Conservation (phyloP, 768 basidiomycete genomes). For the Neoboletus magnificus region DNA sequence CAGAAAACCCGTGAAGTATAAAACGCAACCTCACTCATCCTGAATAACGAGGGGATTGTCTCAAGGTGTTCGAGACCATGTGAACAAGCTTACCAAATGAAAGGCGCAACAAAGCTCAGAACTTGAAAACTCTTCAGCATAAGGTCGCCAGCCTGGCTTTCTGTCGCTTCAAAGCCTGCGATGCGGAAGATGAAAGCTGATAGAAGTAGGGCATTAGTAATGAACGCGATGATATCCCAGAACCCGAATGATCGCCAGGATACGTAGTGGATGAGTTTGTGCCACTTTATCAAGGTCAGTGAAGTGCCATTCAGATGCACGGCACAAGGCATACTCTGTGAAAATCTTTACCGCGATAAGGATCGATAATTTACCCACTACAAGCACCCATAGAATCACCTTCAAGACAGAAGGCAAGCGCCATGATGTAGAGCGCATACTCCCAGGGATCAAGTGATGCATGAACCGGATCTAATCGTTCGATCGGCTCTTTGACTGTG, state of each 20-base stretch:
- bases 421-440: constrained; percentile 72
- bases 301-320: background rate
- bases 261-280: constrained; percentile 67
- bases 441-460: constrained; percentile 76
- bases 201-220: constrained; percentile 71
- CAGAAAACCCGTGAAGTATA: background rate
- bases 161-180: constrained; percentile 42
- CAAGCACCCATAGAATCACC: constrained; percentile 42
- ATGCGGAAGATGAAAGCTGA: constrained; percentile 75
- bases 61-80: background rate
- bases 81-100: constrained; percentile 67
- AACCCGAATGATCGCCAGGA: constrained; percentile 81
- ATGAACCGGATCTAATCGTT: constrained; percentile 57
- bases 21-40: constrained; percentile 68
- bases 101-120: constrained; percentile 80
- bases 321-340: constrained; percentile 17
- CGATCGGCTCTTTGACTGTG: constrained; percentile 72
- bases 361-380: constrained; percentile 38
- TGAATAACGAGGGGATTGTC: constrained; percentile 25
- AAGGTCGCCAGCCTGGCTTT: constrained; percentile 35
- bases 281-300: constrained; percentile 45
- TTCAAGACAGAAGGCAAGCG: constrained; percentile 75
- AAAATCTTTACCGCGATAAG: constrained; percentile 17
- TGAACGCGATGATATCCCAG: constrained; percentile 67
- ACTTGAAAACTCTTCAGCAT: constrained; percentile 80